Conservation (phyloP, 139 green algal species). For the Prasinococcaceae sp. region DNA sequence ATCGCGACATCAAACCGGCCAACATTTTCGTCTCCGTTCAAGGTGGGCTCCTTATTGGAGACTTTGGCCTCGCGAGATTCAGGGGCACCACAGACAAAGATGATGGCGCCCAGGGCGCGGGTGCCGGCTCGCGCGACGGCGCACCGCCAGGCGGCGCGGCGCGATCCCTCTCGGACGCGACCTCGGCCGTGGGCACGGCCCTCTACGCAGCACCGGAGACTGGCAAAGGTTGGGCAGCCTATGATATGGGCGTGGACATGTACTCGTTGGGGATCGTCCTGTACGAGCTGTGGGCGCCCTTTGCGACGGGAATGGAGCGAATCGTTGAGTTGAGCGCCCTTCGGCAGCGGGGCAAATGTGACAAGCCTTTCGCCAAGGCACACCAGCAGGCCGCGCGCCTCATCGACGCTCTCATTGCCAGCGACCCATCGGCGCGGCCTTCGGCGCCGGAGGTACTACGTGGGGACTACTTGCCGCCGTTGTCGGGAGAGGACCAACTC, state of each 20-base stretch:
- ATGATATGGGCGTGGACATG: slow-evolving; percentile 47
- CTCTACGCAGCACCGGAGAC: slow-evolving; percentile 26
- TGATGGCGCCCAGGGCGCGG: too few relatives aligned
- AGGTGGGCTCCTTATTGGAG: slow-evolving; percentile 89
- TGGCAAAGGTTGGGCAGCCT: slow-evolving; percentile 7
- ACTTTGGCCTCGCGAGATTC: slow-evolving; percentile 75
- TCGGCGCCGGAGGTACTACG: too few relatives aligned
- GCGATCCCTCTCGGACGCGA: too few relatives aligned
- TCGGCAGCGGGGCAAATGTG: slow-evolving; percentile 32
- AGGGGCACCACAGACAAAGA: too few relatives aligned
- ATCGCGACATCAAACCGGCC: slow-evolving; percentile 81
- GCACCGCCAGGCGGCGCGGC: too few relatives aligned
- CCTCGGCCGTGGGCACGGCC: slow-evolving; percentile 18
- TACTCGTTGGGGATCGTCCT: slow-evolving; percentile 70
- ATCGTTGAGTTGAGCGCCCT: slow-evolving; percentile 52
- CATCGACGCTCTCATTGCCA: too few relatives aligned
- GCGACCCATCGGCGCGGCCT: too few relatives aligned
- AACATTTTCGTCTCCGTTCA: slow-evolving; percentile 93
- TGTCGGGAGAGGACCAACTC: too few relatives aligned
- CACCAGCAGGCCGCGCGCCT: too few relatives aligned
- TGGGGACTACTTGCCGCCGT: too few relatives aligned
- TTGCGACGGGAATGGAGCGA: slow-evolving; percentile 77
- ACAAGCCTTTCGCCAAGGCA: too few relatives aligned
- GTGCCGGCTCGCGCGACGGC: too few relatives aligned
- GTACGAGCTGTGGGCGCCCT: slow-evolving; percentile 83